Evolutionary conservation across 176 grass and related monocot species (phyloP).

Genomic region (Hordeum marinum): DNA sequence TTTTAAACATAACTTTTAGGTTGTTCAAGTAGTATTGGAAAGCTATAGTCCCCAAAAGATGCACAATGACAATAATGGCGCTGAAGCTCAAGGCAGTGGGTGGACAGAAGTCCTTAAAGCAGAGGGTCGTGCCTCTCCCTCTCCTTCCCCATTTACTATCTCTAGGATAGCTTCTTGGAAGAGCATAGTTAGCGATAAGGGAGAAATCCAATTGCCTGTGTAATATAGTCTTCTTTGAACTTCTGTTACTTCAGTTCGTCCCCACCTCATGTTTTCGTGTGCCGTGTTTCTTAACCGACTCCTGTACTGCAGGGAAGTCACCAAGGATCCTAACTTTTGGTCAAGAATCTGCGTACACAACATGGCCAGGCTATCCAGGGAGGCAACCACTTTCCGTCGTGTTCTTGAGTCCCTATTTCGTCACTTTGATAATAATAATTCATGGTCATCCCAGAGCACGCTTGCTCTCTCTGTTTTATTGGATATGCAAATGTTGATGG

Average conservation of each 20-base stretch:
- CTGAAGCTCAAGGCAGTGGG: neutral
- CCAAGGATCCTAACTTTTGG: constrained; percentile 72
- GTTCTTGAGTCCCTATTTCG: constrained; percentile 81
- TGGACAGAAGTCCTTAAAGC: constrained; percentile 41
- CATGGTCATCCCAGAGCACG: constrained; percentile 54
- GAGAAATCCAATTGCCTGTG: constrained; percentile 51
- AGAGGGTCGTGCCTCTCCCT: constrained; percentile 25
- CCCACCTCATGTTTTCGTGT: neutral
- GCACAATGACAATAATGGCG: constrained; percentile 6
- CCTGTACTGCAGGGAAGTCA: constrained; percentile 60
- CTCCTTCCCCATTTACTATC: constrained; percentile 44
- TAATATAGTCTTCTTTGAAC: constrained; percentile 37
- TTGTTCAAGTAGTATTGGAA: constrained; percentile 80
- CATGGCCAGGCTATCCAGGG: constrained; percentile 78
- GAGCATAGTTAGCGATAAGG: constrained; percentile 61
- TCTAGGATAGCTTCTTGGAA: constrained; percentile 55
- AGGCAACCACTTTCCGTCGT: constrained; percentile 83
- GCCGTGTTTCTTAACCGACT: neutral
- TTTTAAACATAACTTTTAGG: constrained; percentile 31
- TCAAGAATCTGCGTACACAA: constrained; percentile 80
- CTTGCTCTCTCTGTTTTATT: constrained; percentile 59
- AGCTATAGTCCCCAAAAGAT: constrained; percentile 51
- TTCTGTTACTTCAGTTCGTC: neutral
- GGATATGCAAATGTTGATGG: constrained; percentile 84
- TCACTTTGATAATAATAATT: constrained; percentile 66